phyloP scores from a whole-genome alignment of 164 flowering plant genomes.

The Dillenia suffruticosa region DNA sequence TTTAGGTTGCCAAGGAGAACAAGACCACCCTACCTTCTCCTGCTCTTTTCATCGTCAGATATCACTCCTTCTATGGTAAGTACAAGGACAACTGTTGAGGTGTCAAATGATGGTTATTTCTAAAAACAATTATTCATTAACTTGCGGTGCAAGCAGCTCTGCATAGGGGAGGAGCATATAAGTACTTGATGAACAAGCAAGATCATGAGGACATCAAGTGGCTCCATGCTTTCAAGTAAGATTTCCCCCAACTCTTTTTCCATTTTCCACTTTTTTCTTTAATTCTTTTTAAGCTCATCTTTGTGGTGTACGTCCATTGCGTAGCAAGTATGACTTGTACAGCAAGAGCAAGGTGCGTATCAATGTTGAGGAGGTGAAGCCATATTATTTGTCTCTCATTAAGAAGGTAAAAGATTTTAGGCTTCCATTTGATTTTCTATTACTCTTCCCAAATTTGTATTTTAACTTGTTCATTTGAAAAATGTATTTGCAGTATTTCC shows the following conservation, averaged over 20 bases:
- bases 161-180: no score
- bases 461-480: no score
- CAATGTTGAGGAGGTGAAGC: not conserved
- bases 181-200: no score
- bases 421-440: not conserved
- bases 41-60: conserved; percentile 27
- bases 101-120: no score
- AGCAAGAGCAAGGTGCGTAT: conserved; percentile 1
- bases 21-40: conserved; percentile 25
- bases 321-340: conserved; percentile 1
- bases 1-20: conserved; percentile 29
- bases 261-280: no score
- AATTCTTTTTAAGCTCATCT: no score
- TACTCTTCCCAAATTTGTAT: not conserved
- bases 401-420: not conserved
- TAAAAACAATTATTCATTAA: no score
- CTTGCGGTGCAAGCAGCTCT: no score
- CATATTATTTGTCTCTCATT: not conserved
- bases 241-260: no score
- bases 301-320: not conserved
- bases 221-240: no score
- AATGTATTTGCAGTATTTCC: not conserved
- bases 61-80: conserved; percentile 30
- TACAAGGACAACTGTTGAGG: no score
- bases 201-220: no score